A percentile compares a stretch with the other conserved stretches of the same genome.
phyloP scores from a whole-genome alignment of 139 green algal species.

The Parachlorella kessleri region DNA sequence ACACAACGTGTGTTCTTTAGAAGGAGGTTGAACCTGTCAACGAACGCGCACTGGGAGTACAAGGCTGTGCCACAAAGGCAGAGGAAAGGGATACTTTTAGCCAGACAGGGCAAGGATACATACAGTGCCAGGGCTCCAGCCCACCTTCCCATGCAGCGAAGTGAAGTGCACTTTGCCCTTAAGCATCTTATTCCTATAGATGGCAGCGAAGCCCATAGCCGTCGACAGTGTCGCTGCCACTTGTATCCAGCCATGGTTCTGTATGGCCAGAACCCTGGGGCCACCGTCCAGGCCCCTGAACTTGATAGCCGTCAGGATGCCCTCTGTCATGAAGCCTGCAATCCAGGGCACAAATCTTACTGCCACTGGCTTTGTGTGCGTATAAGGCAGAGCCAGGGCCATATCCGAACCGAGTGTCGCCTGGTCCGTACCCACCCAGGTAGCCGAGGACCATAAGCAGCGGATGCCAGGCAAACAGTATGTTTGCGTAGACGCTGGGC shows the following conservation, averaged over 20 bases:
- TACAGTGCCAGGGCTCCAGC: too few species aligned
- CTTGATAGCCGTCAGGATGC: slow-evolving; percentile 22
- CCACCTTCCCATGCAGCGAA: slow-evolving; percentile 41
- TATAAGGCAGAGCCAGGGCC: too few species aligned
- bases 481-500: slow-evolving; percentile 16
- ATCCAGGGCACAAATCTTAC: background rate
- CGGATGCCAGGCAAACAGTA: slow-evolving; percentile 38
- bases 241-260: slow-evolving; percentile 42
- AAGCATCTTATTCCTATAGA: slow-evolving; percentile 66
- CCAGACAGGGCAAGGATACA: too few species aligned
- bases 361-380: too few species aligned
- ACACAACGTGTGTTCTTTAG: too few species aligned
- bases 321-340: slow-evolving; percentile 42
- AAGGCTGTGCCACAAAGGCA: too few species aligned
- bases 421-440: slow-evolving; percentile 14
- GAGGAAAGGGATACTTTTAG: too few species aligned
- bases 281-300: slow-evolving; percentile 10
- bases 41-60: too few species aligned
- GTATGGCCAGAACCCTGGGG: slow-evolving; percentile 17
- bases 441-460: slow-evolving; percentile 37
- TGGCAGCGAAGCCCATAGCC: slow-evolving; percentile 53
- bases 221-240: slow-evolving; percentile 34
- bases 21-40: too few species aligned
- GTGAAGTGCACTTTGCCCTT: slow-evolving; percentile 44
- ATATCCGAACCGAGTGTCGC: too few species aligned